Evolutionary conservation across 2,329 filamentous ascomycete species (phyloP).

Genomic region (Hypoxylon rubiginosum): DNA sequence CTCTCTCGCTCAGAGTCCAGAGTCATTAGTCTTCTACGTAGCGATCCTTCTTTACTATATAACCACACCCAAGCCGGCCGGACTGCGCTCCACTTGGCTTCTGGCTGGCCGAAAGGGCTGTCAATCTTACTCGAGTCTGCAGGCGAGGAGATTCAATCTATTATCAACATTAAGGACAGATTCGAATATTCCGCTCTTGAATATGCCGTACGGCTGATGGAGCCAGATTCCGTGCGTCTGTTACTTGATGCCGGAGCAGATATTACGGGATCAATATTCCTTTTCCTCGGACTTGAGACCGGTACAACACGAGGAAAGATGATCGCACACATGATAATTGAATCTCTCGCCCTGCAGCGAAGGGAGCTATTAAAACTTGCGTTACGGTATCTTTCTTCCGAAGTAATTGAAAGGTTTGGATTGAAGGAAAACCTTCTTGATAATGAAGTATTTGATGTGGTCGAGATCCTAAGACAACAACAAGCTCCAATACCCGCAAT

Average conservation of each 20-base stretch:
- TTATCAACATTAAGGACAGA: constrained; percentile 3
- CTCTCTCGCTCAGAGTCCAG: constrained; percentile 10
- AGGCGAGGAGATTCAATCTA: constrained; percentile 5
- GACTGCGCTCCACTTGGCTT: constrained; percentile 24
- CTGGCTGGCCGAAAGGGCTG: constrained; percentile 25
- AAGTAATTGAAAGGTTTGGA: neutral
- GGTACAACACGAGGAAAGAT: neutral
- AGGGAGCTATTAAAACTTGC: constrained; percentile 6
- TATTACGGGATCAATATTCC: neutral
- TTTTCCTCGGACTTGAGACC: no score
- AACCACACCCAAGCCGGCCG: neutral
- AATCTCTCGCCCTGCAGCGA: constrained; percentile 6
- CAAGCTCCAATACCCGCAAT: neutral
- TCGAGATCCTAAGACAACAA: constrained; percentile 2
- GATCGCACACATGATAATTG: neutral
- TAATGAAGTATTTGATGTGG: constrained; percentile 11
- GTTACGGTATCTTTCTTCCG: constrained; percentile 7
- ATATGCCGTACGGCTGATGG: neutral
- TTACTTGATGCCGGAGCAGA: constrained; percentile 11
- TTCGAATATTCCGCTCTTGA: neutral
- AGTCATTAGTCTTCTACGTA: constrained; percentile 7
- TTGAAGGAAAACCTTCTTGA: constrained; percentile 19
- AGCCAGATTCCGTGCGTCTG: neutral
- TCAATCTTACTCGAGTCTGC: constrained; percentile 14
- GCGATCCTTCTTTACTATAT: constrained; percentile 8